Percentiles rank a stretch among this genome's conserved stretches.
phyloP scores from a whole-genome alignment of 768 basidiomycete genomes.

The Ramaria rubella region DNA sequence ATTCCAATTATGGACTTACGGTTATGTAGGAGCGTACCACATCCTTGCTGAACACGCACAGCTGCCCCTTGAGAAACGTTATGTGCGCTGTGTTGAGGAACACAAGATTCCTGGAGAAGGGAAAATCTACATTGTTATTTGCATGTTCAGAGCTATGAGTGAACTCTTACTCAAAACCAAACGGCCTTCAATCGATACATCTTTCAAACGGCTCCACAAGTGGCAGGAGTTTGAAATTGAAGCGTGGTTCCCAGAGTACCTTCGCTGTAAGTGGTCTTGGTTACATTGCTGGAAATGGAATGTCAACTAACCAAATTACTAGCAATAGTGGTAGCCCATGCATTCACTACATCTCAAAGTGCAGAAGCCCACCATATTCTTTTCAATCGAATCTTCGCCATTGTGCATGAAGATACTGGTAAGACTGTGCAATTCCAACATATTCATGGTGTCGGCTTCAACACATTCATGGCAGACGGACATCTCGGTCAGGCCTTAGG shows the following conservation, averaged over 20 bases:
- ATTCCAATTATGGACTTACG: not conserved
- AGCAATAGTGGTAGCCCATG: constrained; percentile 19
- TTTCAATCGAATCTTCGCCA: constrained; percentile 19
- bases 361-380: constrained; percentile 22
- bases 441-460: constrained; percentile 21
- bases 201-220: constrained; percentile 13
- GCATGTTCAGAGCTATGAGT: constrained; percentile 21
- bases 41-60: constrained; percentile 11
- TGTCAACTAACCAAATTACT: not conserved
- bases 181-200: constrained; percentile 15
- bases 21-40: constrained; percentile 9
- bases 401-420: constrained; percentile 17
- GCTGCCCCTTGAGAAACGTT: constrained; percentile 10
- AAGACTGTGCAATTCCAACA: constrained; percentile 17
- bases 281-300: not conserved
- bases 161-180: constrained; percentile 10
- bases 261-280: constrained; percentile 10
- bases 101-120: constrained; percentile 8
- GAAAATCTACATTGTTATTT: constrained; percentile 17
- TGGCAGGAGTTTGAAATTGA: constrained; percentile 21
- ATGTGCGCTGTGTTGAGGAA: constrained; percentile 19
- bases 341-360: constrained; percentile 24
- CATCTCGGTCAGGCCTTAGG: constrained; percentile 23
- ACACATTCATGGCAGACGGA: constrained; percentile 20
- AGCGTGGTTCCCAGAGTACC: constrained; percentile 12